Evolutionary conservation across 208 protist genomes (phyloP), one percentile per base, ranked within the genome.

Genomic region (Leishmania major): DNA sequence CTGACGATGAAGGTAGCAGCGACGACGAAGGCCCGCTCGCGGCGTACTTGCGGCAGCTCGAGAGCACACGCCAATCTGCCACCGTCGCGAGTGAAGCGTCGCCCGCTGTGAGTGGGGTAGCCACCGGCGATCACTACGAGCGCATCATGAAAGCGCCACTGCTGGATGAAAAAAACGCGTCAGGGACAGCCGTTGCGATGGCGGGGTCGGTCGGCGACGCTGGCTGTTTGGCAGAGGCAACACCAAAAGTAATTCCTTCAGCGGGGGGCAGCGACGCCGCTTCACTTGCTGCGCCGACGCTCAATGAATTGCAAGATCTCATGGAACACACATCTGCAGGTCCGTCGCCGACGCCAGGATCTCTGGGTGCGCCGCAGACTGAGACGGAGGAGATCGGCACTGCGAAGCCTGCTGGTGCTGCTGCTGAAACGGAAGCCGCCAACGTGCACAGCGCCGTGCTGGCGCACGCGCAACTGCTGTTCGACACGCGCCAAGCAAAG

Each of bases 11-110:
- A 17, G 73, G 40, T 19, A 66, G 53, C 2, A 66, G 81, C 28
- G 72, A 86, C 31, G 89, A 71, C 17, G 83, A 87, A 19, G 89
- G 90, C 73, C 87, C 85, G 6, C 82, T 95, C 25, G 87, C 83
- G 45, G 75, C 76, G 31, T 95, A 93, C 74, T 76, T 93, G 78
- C 83, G 78, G 22, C 51, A 86, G 60, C 71, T 94, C 47, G 89
- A 92, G 60, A 28, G 51, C 53, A 67, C 47, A 66, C 66, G 62
- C 25, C 51, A 35, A 2, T 25, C 40, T 3, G 28, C 69, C 11
- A 8, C 19, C 1, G 43, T 19, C 1, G 17, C 25, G 10, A 55
- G 53, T 55, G 35, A 35, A 0, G 6, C 10, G 25, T 22, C 69
- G 45, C 45, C 28, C 3, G 37, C 45, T 5, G 43, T 45, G 13